Evolutionary conservation across 2,329 filamentous ascomycete genomes (phyloP).

Genomic region (Trichoderma sp.): DNA sequence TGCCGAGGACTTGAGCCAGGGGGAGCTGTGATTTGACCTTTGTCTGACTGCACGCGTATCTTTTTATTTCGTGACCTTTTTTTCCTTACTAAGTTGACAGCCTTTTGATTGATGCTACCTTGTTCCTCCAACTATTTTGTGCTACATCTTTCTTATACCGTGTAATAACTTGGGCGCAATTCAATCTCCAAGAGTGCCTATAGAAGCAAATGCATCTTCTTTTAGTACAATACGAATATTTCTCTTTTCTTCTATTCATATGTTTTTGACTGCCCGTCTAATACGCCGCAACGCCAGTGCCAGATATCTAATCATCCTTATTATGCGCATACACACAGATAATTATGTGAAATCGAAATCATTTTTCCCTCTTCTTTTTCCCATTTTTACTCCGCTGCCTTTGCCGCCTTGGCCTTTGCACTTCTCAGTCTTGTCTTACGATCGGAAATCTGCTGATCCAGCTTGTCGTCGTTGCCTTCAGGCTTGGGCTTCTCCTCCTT

Average conservation of each 20-base stretch:
- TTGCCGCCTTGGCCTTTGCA: constrained; percentile 60
- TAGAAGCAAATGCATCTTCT: background rate
- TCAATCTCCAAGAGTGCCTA: background rate
- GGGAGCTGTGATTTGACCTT: constrained; percentile 41
- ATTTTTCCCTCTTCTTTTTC: background rate
- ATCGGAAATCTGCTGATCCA: constrained; percentile 62
- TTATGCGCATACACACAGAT: constrained; percentile 23
- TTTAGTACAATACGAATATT: constrained; percentile 10
- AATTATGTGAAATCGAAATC: constrained; percentile 15
- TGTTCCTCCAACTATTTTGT: background rate
- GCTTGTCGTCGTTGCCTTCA: constrained; percentile 53
- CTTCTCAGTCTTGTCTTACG: constrained; percentile 60
- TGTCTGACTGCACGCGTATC: background rate
- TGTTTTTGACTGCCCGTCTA: constrained; percentile 29
- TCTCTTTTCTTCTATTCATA: constrained; percentile 27
- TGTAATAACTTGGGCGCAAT: background rate
- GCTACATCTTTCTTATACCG: background rate
- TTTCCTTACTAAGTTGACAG: too few relatives aligned
- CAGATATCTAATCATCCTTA: constrained; percentile 27
- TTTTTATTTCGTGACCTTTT: background rate
- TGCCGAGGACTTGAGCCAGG: constrained; percentile 7
- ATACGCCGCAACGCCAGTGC: constrained; percentile 40
- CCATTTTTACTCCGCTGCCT: constrained; percentile 49
- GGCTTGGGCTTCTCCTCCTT: constrained; percentile 40
- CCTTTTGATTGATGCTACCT: background rate